Evolutionary conservation across 2,329 filamentous ascomycete genomes (phyloP), one percentile per base, ranked within the genome.

Genomic region (Aspergillus sergii): DNA sequence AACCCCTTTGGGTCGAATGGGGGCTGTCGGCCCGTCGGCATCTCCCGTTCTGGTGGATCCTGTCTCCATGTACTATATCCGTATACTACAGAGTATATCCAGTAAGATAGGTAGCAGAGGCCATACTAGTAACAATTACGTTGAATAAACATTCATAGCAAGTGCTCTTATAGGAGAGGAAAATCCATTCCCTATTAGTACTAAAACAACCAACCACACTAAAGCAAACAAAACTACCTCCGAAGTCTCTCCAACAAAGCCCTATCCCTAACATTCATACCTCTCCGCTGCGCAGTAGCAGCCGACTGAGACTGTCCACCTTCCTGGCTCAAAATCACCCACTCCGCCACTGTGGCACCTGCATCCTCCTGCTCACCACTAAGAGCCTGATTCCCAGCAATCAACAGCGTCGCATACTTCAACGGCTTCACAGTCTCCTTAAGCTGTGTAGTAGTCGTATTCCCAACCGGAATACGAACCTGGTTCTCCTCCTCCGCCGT

Each of bases 291-390:
- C 14, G 46, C 16, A 54, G 8, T 3, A 36, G 16, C 28, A 28
- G 30, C 34, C n/a, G 56, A 9, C n/a, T 21, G 60, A 2, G 26
- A 32, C 16, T 43, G 32, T 5, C 10, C 3, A 28, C 43, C 28
- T n/a, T 41, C 39, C 55, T 67, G 62, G 2, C 72, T 75, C 57
- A 83, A 66, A 61, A 83, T 81, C 11, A 75, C 79, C 79, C 80
- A 83, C 63, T 83, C 81, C 1, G 81, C 80, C 10, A 83, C 80
- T 6, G 77, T 83, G 6, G 81, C 80, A 4, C 81, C 81, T 6
- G 75, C 77, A 3, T 77, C 77, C 61, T 78, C 76, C 34, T 74
- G 71, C 8, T 72, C 71, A n/a, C 68, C 61, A 6, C 65, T 68
- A 12, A 76, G 68, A 0, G 69, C 79, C 57, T 81, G 78, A 63